Evolutionary conservation across 2,329 filamentous ascomycete species (phyloP).

Genomic region (Rachicladosporium sp.): DNA sequence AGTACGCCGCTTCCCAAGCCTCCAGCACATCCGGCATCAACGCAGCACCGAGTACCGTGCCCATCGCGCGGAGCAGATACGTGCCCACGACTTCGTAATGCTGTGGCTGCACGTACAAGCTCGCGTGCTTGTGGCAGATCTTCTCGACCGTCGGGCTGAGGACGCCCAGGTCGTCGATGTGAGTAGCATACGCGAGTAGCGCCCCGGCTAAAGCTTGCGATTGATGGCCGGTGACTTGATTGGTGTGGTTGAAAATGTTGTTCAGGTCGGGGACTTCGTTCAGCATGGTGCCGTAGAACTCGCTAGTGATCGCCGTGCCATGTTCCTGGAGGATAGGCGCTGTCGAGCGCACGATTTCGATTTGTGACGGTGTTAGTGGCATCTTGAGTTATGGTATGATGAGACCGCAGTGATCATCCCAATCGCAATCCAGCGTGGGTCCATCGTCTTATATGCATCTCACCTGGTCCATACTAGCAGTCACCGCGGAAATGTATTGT

Average conservation of each 20-base stretch:
- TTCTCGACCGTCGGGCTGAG: slow-evolving; percentile 48
- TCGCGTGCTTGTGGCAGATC: slow-evolving; percentile 67
- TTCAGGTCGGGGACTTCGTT: slow-evolving; percentile 52
- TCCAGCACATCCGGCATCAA: slow-evolving; percentile 52
- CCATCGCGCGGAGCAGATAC: slow-evolving; percentile 56
- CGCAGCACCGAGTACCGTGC: slow-evolving; percentile 52
- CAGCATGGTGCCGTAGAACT: slow-evolving; percentile 62
- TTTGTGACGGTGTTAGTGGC: slow-evolving; percentile 49
- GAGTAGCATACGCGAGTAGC: slow-evolving; percentile 57
- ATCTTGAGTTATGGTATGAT: slow-evolving; percentile 8
- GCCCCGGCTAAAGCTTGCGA: slow-evolving; percentile 56
- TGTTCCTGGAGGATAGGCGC: slow-evolving; percentile 56
- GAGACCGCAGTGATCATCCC: no score
- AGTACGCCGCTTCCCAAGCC: slow-evolving; percentile 62
- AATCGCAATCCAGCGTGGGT: no score
- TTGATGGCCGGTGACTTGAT: slow-evolving; percentile 57
- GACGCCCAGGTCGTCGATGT: slow-evolving; percentile 56
- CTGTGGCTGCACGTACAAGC: slow-evolving; percentile 53
- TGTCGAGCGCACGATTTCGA: slow-evolving; percentile 55
- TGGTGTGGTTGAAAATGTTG: slow-evolving; percentile 58
- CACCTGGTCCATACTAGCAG: no score
- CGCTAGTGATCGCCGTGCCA: slow-evolving; percentile 55
- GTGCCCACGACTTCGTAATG: slow-evolving; percentile 61
- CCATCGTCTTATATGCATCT: no score
- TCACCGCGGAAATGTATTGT: no score